phyloP scores from a whole-genome alignment of 257 asterid genomes.

The Penstemon barbatus region DNA sequence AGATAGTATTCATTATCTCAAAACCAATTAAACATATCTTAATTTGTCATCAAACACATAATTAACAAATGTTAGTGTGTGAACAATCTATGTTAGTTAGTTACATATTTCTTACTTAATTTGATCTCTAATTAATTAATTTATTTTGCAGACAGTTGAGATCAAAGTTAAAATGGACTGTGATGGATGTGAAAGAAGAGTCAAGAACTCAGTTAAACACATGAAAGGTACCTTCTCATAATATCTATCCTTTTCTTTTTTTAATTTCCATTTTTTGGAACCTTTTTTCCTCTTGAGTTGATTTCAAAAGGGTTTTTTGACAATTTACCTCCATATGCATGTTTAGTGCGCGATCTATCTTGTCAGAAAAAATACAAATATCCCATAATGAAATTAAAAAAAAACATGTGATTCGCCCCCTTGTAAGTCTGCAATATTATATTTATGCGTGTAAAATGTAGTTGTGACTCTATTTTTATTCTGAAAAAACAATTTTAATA shows the following conservation, averaged over 20 bases:
- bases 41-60: background rate
- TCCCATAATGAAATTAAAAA: too few relatives aligned
- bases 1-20: constrained; percentile 7
- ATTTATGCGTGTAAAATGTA: too few relatives aligned
- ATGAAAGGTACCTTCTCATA: constrained; percentile 57
- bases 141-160: constrained; percentile 69
- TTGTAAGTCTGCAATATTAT: too few relatives aligned
- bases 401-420: too few relatives aligned
- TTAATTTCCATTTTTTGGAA: background rate
- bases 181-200: constrained; percentile 94
- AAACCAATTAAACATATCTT: background rate
- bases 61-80: constrained; percentile 20
- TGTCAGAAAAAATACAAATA: too few relatives aligned
- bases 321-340: background rate
- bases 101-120: background rate
- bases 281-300: too few relatives aligned
- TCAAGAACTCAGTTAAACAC: constrained; percentile 63
- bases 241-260: background rate
- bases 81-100: background rate
- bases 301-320: background rate
- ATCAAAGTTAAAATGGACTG: constrained; percentile 90
- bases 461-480: too few relatives aligned
- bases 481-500: too few relatives aligned
- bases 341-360: too few relatives aligned
- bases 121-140: background rate